phyloP scores from a whole-genome alignment of 2,329 filamentous ascomycete genomes.

The Volutella citrinella region DNA sequence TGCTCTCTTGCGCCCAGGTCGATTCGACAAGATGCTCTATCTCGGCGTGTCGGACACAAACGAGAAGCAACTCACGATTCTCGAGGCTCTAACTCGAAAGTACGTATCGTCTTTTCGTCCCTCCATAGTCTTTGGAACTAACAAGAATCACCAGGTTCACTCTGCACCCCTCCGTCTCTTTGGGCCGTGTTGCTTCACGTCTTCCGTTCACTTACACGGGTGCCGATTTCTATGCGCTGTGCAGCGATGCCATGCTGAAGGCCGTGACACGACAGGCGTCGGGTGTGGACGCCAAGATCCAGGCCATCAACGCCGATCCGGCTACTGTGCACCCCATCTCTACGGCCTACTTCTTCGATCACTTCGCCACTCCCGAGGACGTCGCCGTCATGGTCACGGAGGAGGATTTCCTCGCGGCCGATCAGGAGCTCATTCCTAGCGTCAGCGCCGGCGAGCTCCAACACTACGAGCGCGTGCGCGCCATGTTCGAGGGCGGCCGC shows the following conservation, averaged over 20 bases:
- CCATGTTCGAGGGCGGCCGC: conserved; percentile 69
- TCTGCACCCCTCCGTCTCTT: conserved; percentile 74
- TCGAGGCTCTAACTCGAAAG: conserved; percentile 94
- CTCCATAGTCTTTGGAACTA: no score
- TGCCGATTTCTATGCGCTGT: conserved; percentile 94
- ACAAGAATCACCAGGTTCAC: no score
- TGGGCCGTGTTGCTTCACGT: conserved; percentile 67
- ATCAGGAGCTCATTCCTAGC: conserved; percentile 84
- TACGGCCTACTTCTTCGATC: conserved; percentile 95
- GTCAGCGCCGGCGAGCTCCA: conserved; percentile 89
- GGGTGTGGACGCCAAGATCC: conserved; percentile 80
- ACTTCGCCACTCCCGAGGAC: conserved; percentile 78
- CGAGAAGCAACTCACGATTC: conserved; percentile 90
- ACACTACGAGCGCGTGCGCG: conserved; percentile 84
- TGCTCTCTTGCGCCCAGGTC: conserved; percentile 80
- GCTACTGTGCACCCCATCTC: conserved; percentile 54
- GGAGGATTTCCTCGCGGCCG: conserved; percentile 79
- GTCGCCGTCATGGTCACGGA: conserved; percentile 85
- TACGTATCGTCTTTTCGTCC: conserved; percentile 42
- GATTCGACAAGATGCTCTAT: conserved; percentile 99
- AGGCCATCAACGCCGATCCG: conserved; percentile 56
- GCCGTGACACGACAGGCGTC: conserved; percentile 89
- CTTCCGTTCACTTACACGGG: conserved; percentile 96
- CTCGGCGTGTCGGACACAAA: conserved; percentile 95
- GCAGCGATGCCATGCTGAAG: conserved; percentile 98